Evolutionary conservation across 805 yeast species (phyloP), one percentile per base, ranked within the genome.

Genomic region (Yamadazyma olivae): DNA sequence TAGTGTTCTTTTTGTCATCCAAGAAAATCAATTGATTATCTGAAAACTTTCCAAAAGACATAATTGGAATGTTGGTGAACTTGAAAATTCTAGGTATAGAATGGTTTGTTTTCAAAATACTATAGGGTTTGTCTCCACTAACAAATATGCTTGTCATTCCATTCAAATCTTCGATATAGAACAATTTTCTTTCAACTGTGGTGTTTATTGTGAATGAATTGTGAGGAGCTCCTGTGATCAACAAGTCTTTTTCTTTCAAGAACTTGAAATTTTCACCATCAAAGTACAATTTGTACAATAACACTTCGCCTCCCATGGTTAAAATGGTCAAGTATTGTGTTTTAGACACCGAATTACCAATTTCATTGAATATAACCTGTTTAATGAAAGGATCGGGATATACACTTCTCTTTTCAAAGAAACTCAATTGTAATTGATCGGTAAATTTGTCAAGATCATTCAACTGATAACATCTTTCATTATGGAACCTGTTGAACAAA

Each of bases 281-380:
- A 41, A 64, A 64, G 42, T 59, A 77, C 23, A 80, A 61, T 46
- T 77, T 79, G 55, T 88, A 89, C 33, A 84, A 61, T 23, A 77
- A 64, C 2, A 88, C 63, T 54, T 87, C 93, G 48, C 95, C 95
- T 35, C 95, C 93, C 52, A 80, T 76, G 0, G 95, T 88, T 33
- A 87, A 59, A 6, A 86, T 67, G 0, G 88, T 71, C 39, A 89
- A 56, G 53, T 79, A 79, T 46, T 84, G 89, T 32, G 79, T 81
- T 29, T 72, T 68, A 5, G 49, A 32, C 22, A 54, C 45, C 6
- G 60, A 54, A 48, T 83, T 85, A 4, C 96, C 96, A 20, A 88
- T 51, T 30, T 73, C 74, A 30, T 78, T 73, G 55, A 82, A 71
- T 0, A 83, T 69, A 12, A 70, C 64, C 56, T 84, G 87, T 51